These are phyloP conservation scores for Nephelium lappaceum DNA, from an alignment of 345 rosid species.

Conservation along the genomic window DNA sequence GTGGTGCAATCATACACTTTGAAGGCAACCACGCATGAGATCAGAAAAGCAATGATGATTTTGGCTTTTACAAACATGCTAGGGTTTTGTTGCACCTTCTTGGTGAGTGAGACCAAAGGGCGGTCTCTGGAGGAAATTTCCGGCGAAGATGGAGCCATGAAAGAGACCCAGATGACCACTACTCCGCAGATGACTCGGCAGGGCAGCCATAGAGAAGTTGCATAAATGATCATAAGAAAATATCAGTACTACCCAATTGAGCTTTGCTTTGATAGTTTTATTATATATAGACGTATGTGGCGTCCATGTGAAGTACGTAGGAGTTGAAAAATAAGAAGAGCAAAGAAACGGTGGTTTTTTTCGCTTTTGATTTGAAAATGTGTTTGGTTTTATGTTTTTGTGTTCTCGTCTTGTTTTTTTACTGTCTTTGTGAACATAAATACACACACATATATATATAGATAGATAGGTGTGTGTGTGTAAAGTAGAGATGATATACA, in stretches of 20 bases:
- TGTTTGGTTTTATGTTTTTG: background rate
- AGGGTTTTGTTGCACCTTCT: conserved; percentile 57
- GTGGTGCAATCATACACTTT: conserved; percentile 44
- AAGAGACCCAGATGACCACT: conserved; percentile 20
- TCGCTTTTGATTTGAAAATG: background rate
- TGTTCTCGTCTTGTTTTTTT: background rate
- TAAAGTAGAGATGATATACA: no score
- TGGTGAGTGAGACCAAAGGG: conserved; percentile 55
- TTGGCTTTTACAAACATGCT: conserved; percentile 53
- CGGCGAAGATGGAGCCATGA: conserved; percentile 47
- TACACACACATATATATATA: no score
- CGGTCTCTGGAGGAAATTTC: conserved; percentile 62
- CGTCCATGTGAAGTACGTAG: background rate
- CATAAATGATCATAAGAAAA: background rate
- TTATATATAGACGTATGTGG: background rate
- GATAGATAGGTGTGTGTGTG: no score
- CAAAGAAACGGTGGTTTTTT: background rate
- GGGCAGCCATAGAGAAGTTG: conserved; percentile 10
- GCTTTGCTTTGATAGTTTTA: background rate
- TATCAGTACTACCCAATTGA: background rate
- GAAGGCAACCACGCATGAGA: conserved; percentile 4
- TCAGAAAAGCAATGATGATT: conserved; percentile 33
- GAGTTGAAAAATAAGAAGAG: background rate
- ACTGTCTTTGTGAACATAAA: no score
- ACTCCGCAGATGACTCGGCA: background rate